These are phyloP conservation scores for Acorus gramineus DNA, from an alignment of 106 monocot genomes.

Conservation along the genomic window DNA sequence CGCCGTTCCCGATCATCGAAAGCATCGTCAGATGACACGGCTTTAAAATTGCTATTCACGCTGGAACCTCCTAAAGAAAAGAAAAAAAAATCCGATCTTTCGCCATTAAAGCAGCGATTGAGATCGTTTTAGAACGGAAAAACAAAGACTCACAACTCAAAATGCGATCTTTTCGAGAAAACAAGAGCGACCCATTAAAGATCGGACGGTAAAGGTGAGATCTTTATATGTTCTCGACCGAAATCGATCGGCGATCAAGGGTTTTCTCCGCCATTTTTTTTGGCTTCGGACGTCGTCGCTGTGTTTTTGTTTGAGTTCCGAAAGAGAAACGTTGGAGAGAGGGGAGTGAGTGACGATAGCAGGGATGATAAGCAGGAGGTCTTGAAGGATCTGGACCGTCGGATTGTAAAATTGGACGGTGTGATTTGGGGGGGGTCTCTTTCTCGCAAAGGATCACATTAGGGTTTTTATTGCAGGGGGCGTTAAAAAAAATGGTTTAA, in stretches of 20 bases:
- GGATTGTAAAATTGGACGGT: conserved; percentile 5
- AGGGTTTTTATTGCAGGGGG: too few relatives aligned
- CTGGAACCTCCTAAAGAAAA: too few relatives aligned
- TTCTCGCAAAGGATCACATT: background rate
- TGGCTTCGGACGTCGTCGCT: background rate
- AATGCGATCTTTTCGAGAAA: background rate
- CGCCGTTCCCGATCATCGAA: conserved; percentile 23
- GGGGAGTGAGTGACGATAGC: background rate
- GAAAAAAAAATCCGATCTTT: conserved; percentile 6
- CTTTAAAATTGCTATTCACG: background rate
- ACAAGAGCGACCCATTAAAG: background rate
- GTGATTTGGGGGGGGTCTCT: background rate
- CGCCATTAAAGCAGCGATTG: background rate
- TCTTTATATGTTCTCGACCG: background rate
- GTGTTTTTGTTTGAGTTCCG: background rate
- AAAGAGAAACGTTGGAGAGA: conserved; percentile 1
- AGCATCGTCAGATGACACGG: conserved; percentile 30
- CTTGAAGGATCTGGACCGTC: background rate
- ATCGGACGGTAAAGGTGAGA: conserved; percentile 3
- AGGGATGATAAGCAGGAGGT: conserved; percentile 14
- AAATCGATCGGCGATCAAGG: conserved; percentile 3
- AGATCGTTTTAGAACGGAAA: background rate
- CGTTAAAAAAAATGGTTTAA: too few relatives aligned
- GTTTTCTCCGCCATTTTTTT: conserved; percentile 14
- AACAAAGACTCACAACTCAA: background rate